Evolutionary conservation across 1,284 basidiomycete species (phyloP).

Genomic region (Coniferiporia weirii): DNA sequence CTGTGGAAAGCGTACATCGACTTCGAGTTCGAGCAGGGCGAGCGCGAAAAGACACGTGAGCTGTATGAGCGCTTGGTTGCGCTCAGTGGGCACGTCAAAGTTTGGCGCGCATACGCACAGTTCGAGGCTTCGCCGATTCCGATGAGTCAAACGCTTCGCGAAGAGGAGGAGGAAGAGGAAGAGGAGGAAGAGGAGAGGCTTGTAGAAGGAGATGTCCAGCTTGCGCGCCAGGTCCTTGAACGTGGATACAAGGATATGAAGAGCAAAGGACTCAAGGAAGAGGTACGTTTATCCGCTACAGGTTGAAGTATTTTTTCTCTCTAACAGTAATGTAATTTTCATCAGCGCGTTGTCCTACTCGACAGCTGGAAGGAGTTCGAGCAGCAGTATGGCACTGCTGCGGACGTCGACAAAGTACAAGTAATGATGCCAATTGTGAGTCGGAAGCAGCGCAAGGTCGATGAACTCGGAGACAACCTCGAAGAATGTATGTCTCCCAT

Average conservation of each 20-base stretch:
- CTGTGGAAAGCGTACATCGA: slow-evolving; percentile 99
- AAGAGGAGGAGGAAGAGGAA: slow-evolving; percentile 72
- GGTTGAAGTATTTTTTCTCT: slow-evolving; percentile 8
- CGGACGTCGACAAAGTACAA: slow-evolving; percentile 73
- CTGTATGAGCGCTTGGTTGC: slow-evolving; percentile 88
- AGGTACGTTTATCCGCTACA: slow-evolving; percentile 31
- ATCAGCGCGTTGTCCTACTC: slow-evolving; percentile 79
- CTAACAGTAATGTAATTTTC: neutral
- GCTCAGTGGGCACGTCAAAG: slow-evolving; percentile 92
- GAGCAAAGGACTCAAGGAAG: slow-evolving; percentile 75
- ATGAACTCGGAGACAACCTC: slow-evolving; percentile 78
- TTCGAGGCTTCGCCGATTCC: slow-evolving; percentile 73
- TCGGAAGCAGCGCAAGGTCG: slow-evolving; percentile 77
- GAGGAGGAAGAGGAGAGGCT: slow-evolving; percentile 59
- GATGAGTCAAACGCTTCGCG: slow-evolving; percentile 57
- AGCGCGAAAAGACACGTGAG: slow-evolving; percentile 79
- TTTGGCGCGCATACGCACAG: slow-evolving; percentile 77
- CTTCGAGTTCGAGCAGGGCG: slow-evolving; percentile 92
- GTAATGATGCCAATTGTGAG: slow-evolving; percentile 88
- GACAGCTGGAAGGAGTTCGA: slow-evolving; percentile 95
- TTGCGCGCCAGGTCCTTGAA: slow-evolving; percentile 77
- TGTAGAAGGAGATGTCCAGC: slow-evolving; percentile 61
- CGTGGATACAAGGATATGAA: slow-evolving; percentile 86
- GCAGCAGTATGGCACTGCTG: slow-evolving; percentile 64
- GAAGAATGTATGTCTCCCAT: slow-evolving; percentile 63